phyloP scores from a whole-genome alignment of 176 grass and related monocot genomes.

The Aegilops umbellulata region DNA sequence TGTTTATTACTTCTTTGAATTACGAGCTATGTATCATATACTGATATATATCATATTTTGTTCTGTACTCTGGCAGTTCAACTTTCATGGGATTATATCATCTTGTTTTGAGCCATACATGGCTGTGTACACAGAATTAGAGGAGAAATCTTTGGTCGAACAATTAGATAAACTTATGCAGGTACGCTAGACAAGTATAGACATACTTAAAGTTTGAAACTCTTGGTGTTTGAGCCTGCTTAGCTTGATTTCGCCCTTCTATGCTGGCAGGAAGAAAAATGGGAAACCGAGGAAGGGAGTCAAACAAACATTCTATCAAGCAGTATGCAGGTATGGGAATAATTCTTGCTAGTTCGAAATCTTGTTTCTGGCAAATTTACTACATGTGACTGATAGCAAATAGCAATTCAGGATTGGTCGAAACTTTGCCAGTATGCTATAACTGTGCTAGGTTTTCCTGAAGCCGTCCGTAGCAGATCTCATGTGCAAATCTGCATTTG shows the following conservation, averaged over 20 bases:
- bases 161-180: slow-evolving; percentile 98
- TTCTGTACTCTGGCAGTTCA: slow-evolving; percentile 62
- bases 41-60: slow-evolving; percentile 21
- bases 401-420: not conserved
- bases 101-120: slow-evolving; percentile 98
- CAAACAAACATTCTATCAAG: slow-evolving; percentile 98
- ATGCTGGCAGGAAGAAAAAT: slow-evolving; percentile 85
- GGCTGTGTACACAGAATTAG: slow-evolving; percentile 91
- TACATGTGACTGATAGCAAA: not conserved
- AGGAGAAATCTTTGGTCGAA: slow-evolving; percentile 94
- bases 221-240: slow-evolving; percentile 4
- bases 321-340: slow-evolving; percentile 77
- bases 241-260: slow-evolving; percentile 23
- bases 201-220: slow-evolving; percentile 19
- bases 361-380: slow-evolving; percentile 8
- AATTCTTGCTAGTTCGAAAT: not conserved
- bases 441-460: not conserved
- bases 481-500: slow-evolving; percentile 6
- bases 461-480: slow-evolving; percentile 12
- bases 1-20: slow-evolving; percentile 11
- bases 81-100: slow-evolving; percentile 98
- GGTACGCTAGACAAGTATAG: slow-evolving; percentile 37
- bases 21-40: slow-evolving; percentile 9
- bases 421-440: not conserved
- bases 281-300: slow-evolving; percentile 98